Base-by-base conservation (phyloP, 2,329 filamentous ascomycete genomes). In the Rutstroemia sp. region DNA sequence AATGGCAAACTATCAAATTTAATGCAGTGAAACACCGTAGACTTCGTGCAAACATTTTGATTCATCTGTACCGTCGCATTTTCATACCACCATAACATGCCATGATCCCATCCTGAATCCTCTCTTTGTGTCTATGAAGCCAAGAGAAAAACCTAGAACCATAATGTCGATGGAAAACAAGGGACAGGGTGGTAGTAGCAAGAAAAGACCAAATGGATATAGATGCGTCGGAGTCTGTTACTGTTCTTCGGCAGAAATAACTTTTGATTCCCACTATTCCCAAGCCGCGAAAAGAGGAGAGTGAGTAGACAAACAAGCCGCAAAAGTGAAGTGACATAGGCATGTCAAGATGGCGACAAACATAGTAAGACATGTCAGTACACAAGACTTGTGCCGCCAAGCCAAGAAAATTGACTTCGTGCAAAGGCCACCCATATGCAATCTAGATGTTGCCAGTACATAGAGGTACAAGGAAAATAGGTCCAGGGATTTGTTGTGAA, bases 341-440 rank as follows among this genome's bases (percentile, higher is more conserved):
- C 21, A 47, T 47, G 44, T 25, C 47, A 51, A 45, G 42, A 37
- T 55, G 47, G 44, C 19, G n/a, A 37, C 46, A 51, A 12, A 50
- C 38, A 34, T 45, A 51, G 34, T 54, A 23, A 39, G 30, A 54
- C 51, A 38, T 47, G 34, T 34, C 52, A 30, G 23, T 49, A 34
- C 18, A 39, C 27, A 45, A 45, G 46, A 55, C 53, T 44, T 51
- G 47, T 49, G 47, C 47, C 46, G 47, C 47, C 46, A 44, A 21
- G 23, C 37, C 37, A 37, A 54, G 19, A 47, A 42, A 44, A 42
- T 37, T n/a, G 37, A 23, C 21, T 63, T 60, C 62, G 59, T 62
- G 61, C 59, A 63, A 58, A 57, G 61, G 49, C 65, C 62, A 51
- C 61, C 59, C 58, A 60, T 64, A 64, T 66, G 61, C 62, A 61